phyloP scores from a whole-genome alignment of 768 basidiomycete genomes.

The Suillus decipiens region DNA sequence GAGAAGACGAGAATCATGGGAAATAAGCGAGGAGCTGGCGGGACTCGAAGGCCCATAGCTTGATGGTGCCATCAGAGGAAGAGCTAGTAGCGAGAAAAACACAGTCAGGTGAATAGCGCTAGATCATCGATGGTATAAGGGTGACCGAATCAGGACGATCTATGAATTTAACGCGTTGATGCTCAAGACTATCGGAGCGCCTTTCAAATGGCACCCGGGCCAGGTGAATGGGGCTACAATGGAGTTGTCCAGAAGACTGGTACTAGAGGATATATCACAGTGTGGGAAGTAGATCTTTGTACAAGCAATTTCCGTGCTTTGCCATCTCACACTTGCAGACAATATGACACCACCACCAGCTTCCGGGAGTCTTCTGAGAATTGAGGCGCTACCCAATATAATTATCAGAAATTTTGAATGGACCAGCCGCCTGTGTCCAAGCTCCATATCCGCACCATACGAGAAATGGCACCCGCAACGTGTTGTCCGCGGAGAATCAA shows the following conservation, averaged over 20 bases:
- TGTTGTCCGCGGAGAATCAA: not conserved
- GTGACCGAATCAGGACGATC: not conserved
- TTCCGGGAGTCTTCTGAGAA: not conserved
- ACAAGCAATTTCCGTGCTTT: not conserved
- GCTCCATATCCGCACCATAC: not conserved
- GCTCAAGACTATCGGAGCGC: not conserved
- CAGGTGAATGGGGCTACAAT: not conserved
- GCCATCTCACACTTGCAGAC: not conserved
- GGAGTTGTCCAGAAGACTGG: not conserved
- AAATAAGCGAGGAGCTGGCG: not conserved
- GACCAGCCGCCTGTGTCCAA: not conserved
- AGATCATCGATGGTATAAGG: not conserved
- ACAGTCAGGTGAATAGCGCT: not conserved
- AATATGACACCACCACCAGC: not conserved
- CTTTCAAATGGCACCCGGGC: accelerated
- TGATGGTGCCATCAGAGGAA: not conserved
- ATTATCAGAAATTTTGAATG: not conserved
- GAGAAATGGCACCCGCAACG: not conserved
- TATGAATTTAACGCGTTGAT: not conserved
- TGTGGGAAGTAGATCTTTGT: not conserved
- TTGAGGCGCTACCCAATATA: not conserved
- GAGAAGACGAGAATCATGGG: not conserved
- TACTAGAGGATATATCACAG: too few relatives aligned
- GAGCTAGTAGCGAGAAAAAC: not conserved
- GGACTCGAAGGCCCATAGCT: not conserved